A percentile compares a stretch with the other conserved stretches of the same genome.
phyloP scores from a whole-genome alignment of 441 rosid species.

The Jatropha podagrica region DNA sequence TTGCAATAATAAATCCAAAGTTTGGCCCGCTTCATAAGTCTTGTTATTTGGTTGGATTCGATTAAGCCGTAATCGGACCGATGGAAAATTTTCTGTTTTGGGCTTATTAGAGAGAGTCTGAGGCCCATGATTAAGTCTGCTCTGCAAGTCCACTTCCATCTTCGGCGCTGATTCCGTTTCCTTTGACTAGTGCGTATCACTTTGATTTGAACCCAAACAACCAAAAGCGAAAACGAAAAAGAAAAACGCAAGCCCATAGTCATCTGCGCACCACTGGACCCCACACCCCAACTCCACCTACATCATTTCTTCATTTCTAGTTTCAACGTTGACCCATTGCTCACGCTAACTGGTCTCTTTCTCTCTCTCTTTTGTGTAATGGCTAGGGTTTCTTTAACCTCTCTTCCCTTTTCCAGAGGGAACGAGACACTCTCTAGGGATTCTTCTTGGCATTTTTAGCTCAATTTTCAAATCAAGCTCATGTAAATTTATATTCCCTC shows the following conservation, averaged over 20 bases:
- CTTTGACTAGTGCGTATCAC: not conserved
- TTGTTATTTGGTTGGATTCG: no score
- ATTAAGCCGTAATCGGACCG: no score
- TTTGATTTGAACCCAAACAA: no score
- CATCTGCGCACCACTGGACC: not conserved
- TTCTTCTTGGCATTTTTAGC: not conserved
- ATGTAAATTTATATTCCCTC: not conserved
- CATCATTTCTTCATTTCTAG: not conserved
- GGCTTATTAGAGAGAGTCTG: not conserved
- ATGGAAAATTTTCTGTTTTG: no score
- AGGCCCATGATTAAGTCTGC: not conserved
- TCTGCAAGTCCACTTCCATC: not conserved
- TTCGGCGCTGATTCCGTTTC: not conserved
- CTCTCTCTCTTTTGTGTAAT: not conserved
- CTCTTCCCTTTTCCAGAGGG: not conserved
- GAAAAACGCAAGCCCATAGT: not conserved
- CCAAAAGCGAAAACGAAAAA: not conserved
- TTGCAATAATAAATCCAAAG: no score
- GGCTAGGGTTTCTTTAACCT: slow-evolving; percentile 13
- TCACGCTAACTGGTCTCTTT: not conserved
- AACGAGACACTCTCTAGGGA: not conserved
- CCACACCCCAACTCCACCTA: not conserved
- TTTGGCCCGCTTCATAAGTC: no score
- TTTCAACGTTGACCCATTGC: not conserved
- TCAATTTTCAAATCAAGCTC: slow-evolving; percentile 7